A percentile compares a stretch with the other conserved stretches of the same genome.
Conservation (phyloP, 176 grass and related monocot species). For the Secale cereale region DNA sequence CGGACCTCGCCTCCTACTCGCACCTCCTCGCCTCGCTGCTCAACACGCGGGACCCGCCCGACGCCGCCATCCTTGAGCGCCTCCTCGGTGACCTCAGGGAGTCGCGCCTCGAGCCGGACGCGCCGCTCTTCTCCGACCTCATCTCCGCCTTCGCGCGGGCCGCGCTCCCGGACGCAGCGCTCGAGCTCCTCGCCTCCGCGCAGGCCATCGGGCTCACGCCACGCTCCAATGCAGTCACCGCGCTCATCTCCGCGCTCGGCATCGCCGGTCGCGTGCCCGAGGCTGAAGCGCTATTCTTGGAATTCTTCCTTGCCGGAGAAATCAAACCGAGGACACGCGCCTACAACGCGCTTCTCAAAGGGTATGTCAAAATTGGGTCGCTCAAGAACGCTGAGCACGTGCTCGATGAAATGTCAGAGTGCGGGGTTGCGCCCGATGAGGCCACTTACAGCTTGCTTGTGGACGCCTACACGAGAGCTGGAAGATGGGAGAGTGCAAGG, state of each 20-base stretch:
- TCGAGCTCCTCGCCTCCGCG: slow-evolving; percentile 68
- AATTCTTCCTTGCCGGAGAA: slow-evolving; percentile 81
- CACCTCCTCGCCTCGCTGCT: slow-evolving; percentile 82
- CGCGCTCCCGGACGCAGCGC: slow-evolving; percentile 61
- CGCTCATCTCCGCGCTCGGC: slow-evolving; percentile 77
- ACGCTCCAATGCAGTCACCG: slow-evolving; percentile 65
- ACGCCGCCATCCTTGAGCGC: slow-evolving; percentile 55
- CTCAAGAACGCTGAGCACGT: slow-evolving; percentile 78
- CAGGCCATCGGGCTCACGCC: slow-evolving; percentile 93
- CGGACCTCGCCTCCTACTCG: slow-evolving; percentile 74
- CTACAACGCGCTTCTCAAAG: slow-evolving; percentile 94
- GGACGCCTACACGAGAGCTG: slow-evolving; percentile 74
- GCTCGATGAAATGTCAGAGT: slow-evolving; percentile 80
- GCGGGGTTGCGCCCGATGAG: slow-evolving; percentile 68
- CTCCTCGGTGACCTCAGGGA: slow-evolving; percentile 57
- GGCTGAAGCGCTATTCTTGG: slow-evolving; percentile 84
- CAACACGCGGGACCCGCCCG: slow-evolving; percentile 73
- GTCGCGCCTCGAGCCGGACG: slow-evolving; percentile 80
- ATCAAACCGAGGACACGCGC: slow-evolving; percentile 65
- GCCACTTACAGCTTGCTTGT: slow-evolving; percentile 85
- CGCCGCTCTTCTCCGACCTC: slow-evolving; percentile 78
- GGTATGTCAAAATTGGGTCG: slow-evolving; percentile 76
- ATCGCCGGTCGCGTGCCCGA: slow-evolving; percentile 59
- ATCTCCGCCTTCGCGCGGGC: slow-evolving; percentile 74
- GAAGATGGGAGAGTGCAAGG: slow-evolving; percentile 87